Evolutionary conservation across 2,329 filamentous ascomycete genomes (phyloP), one percentile per base, ranked within the genome.

Genomic region (Elsinoe perseae): DNA sequence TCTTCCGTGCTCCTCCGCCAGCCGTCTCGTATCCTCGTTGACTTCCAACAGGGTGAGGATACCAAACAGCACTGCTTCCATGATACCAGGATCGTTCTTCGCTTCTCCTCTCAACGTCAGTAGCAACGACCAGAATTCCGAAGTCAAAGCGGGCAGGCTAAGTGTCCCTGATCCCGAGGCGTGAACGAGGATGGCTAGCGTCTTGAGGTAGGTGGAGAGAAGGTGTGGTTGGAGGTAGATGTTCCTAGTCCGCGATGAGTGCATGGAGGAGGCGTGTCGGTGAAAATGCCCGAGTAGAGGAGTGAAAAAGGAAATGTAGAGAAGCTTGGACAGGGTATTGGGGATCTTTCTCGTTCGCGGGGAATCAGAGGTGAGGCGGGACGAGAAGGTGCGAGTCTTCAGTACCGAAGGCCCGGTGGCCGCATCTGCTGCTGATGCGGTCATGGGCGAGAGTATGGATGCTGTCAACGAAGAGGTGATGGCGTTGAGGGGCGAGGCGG

Each of bases 341-440:
- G 86, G 80, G 12, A 86, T 85, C 2, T 83, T 76, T 56, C 77
- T 77, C 50, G 75, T 78, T 50, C 80, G 75, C 59, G 75, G 78
- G 56, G 80, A 80, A 16, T 84, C n/a, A 14, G 32, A 78, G 57
- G 81, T 77, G 69, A 91, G 83, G 16, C 87, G 83, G 0, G 87
- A 88, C 9, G 86, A 92, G 71, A 97, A 95, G 2, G 86, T 95
- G 25, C 89, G 84, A 20, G 97, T 81, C 73, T 97, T 97, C 44
- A 98, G 81, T 4, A 86, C 81, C 62, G 90, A 83, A 0, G 93
- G 91, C 0, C 92, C 90, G 0, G 86, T 85, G 5, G 83, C 77
- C 20, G 84, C 78, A 66, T 96, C 90, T 38, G 90, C 91, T 2
- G 91, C 89, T 57, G 83, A 77, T 34, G 88, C 84, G 1, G 92